phyloP scores from a whole-genome alignment of 75 land plant genomes.

The Selaginella tamariscina region DNA sequence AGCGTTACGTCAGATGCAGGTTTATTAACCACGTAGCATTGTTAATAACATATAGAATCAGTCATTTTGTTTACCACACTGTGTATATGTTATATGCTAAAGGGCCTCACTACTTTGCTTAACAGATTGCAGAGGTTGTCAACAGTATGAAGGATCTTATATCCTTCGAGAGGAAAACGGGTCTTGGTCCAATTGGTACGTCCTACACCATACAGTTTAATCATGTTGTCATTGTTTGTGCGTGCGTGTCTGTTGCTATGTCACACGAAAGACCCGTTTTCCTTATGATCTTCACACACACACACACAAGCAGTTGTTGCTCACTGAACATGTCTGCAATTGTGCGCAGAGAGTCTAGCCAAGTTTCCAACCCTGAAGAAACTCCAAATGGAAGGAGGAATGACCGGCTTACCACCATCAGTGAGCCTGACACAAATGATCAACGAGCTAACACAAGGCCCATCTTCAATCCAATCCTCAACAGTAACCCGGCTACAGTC shows the following conservation, averaged over 20 bases:
- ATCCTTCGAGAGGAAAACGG: slow-evolving; percentile 32
- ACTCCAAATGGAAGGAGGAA: slow-evolving; percentile 26
- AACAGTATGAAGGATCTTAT: slow-evolving; percentile 40
- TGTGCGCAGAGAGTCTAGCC: slow-evolving; percentile 28
- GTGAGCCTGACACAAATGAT: slow-evolving; percentile 21
- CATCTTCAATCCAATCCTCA: slow-evolving; percentile 16
- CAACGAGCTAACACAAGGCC: slow-evolving; percentile 29
- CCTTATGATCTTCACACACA: too few relatives aligned
- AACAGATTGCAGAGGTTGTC: slow-evolving; percentile 38
- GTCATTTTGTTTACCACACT: neutral
- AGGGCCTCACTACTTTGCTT: neutral
- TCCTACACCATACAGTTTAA: neutral
- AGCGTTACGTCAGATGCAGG: slow-evolving; percentile 44
- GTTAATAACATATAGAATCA: neutral
- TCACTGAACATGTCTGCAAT: too few relatives aligned
- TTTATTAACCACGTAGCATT: slow-evolving; percentile 1
- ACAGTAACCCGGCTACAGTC: slow-evolving; percentile 17
- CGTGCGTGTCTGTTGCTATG: neutral
- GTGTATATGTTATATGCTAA: slow-evolving; percentile 1
- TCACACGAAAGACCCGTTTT: too few relatives aligned
- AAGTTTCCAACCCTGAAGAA: slow-evolving; percentile 32
- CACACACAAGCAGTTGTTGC: too few relatives aligned
- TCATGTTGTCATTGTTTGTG: neutral
- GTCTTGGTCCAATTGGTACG: slow-evolving; percentile 32
- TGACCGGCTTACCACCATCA: slow-evolving; percentile 14